Percentiles rank a stretch among this genome's conserved stretches.
These are phyloP conservation scores for Thuidium tamariscinum DNA, from an alignment of 225 moss, liverwort and hornwort genomes.

Conservation along the genomic window DNA sequence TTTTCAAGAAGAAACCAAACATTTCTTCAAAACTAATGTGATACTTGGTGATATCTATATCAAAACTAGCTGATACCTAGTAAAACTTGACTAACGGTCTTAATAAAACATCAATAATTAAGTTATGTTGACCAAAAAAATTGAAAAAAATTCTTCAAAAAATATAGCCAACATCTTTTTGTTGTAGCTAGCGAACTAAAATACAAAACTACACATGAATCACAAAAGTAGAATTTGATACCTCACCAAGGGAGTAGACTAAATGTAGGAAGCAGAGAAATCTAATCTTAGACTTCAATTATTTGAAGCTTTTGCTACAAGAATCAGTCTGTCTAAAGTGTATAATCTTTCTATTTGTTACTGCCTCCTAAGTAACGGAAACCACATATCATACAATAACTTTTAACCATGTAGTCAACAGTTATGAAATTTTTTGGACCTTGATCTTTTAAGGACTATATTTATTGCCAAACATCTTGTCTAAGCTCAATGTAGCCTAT, in stretches of 20 bases:
- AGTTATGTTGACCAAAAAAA: not conserved
- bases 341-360: not conserved
- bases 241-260: not conserved
- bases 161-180: not conserved
- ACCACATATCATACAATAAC: no score
- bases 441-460: no score
- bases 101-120: not conserved
- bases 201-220: not conserved
- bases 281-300: not conserved
- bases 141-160: not conserved
- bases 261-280: not conserved
- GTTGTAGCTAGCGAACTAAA: not conserved
- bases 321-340: not conserved
- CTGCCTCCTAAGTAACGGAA: no score
- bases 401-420: no score
- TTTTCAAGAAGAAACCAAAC: fast-evolving
- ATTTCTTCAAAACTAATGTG: not conserved
- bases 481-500: no score
- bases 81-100: no score
- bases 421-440: no score
- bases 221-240: not conserved
- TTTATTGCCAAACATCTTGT: no score
- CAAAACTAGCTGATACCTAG: not conserved
- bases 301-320: not conserved
- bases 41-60: no score